phyloP scores from a whole-genome alignment of 2,329 filamentous ascomycete species.

The Dryadomyces quercivorus region DNA sequence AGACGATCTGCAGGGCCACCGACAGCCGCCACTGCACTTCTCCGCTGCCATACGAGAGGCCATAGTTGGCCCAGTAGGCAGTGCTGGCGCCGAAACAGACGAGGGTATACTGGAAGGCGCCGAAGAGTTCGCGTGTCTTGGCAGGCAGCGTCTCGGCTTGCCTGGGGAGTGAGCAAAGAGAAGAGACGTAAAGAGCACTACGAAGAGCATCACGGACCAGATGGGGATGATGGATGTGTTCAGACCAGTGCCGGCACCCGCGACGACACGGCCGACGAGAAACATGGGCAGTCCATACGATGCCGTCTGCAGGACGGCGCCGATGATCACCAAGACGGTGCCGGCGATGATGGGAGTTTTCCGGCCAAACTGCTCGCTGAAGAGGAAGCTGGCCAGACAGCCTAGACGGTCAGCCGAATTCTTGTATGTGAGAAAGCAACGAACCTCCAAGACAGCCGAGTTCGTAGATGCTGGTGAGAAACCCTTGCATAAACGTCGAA shows the following conservation, averaged over 20 bases:
- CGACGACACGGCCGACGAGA: constrained; percentile 35
- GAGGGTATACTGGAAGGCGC: constrained; percentile 1
- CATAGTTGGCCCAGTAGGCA: constrained; percentile 37
- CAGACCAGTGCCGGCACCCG: constrained; percentile 40
- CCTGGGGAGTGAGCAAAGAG: constrained; percentile 13
- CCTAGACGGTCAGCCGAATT: too few species aligned
- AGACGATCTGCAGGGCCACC: constrained; percentile 30
- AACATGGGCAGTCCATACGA: constrained; percentile 27
- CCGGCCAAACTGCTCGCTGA: constrained; percentile 21
- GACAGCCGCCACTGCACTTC: constrained; percentile 43
- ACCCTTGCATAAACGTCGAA: constrained; percentile 8
- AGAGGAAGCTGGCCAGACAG: constrained; percentile 22
- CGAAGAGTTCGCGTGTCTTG: constrained; percentile 15
- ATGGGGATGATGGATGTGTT: constrained; percentile 31
- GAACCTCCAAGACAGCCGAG: constrained; percentile 30
- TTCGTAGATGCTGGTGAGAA: constrained; percentile 29
- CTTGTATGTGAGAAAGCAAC: too few species aligned
- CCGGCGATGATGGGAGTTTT: constrained; percentile 21
- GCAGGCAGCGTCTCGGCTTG: constrained; percentile 24
- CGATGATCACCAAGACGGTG: constrained; percentile 26
- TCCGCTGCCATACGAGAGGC: constrained; percentile 25
- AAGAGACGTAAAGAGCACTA: too few species aligned
- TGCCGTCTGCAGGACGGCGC: constrained; percentile 44
- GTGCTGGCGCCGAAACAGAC: constrained; percentile 22
- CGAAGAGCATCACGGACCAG: too few species aligned